Percentiles rank a stretch among this genome's conserved stretches.
Conservation (phyloP, 2,329 filamentous ascomycete species). For the Penicillium sp. region DNA sequence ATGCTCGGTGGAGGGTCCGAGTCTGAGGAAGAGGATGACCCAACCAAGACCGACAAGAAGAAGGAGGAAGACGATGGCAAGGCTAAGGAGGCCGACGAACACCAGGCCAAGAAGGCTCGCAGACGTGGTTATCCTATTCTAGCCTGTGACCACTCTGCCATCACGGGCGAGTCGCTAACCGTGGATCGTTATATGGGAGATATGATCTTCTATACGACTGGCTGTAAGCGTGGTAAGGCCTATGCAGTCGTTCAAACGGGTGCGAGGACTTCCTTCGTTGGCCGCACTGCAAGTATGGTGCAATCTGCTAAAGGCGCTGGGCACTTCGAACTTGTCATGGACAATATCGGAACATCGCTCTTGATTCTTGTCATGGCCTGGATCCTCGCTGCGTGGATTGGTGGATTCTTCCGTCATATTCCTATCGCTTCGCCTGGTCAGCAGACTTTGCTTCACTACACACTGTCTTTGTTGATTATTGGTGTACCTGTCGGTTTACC, state of each 20-base stretch:
- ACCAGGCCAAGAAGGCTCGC: constrained; percentile 17
- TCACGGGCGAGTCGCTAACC: constrained; percentile 75
- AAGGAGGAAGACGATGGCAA: constrained; percentile 34
- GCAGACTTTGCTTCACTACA: constrained; percentile 66
- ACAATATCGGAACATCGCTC: constrained; percentile 71
- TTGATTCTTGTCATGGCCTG: constrained; percentile 74
- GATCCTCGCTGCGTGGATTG: constrained; percentile 73
- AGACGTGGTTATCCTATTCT: constrained; percentile 62
- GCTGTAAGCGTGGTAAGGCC: constrained; percentile 76
- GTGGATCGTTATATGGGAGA: constrained; percentile 69
- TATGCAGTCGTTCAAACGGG: constrained; percentile 66
- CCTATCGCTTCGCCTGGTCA: constrained; percentile 55
- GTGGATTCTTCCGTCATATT: constrained; percentile 72
- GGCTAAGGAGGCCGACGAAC: constrained; percentile 9
- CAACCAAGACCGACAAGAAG: constrained; percentile 55
- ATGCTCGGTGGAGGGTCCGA: constrained; percentile 52
- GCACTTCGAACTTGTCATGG: constrained; percentile 80
- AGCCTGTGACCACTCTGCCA: constrained; percentile 75
- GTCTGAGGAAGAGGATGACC: constrained; percentile 53
- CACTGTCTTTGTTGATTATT: constrained; percentile 69
- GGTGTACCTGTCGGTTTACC: constrained; percentile 80
- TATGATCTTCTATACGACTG: constrained; percentile 72
- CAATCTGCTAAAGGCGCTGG: constrained; percentile 72
- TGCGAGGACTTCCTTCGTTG: constrained; percentile 72
- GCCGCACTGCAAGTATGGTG: constrained; percentile 70